Evolutionary conservation across 2,329 filamentous ascomycete genomes (phyloP).

Genomic region (Coniochaeta ligniaria): DNA sequence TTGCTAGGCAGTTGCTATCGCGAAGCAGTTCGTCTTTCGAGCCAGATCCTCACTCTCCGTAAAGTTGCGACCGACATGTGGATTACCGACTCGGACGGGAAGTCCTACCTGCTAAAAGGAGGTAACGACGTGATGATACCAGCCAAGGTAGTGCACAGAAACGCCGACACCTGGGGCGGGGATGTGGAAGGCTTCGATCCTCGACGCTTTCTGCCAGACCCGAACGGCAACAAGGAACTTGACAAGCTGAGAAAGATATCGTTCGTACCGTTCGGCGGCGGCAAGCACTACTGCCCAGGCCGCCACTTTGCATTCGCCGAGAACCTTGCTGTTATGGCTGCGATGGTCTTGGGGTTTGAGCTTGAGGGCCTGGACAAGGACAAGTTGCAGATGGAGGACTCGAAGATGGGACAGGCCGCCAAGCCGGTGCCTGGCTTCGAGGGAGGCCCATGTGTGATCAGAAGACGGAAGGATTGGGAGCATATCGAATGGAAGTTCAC

Average conservation of each 20-base stretch:
- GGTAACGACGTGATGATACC: slow-evolving; percentile 4
- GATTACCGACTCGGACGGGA: neutral
- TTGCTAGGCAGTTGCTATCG: slow-evolving; percentile 1
- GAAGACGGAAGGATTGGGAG: neutral
- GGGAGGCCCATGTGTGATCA: neutral
- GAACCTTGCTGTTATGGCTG: slow-evolving; percentile 20
- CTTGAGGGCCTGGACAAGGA: slow-evolving; percentile 7
- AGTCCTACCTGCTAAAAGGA: slow-evolving; percentile 5
- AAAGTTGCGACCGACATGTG: neutral
- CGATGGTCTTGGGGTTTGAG: slow-evolving; percentile 23
- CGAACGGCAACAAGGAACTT: slow-evolving; percentile 20
- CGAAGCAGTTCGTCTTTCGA: neutral
- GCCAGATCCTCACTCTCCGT: neutral
- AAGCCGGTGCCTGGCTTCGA: neutral
- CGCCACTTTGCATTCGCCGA: slow-evolving; percentile 25
- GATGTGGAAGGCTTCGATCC: slow-evolving; percentile 4
- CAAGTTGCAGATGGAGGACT: neutral
- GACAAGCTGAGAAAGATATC: slow-evolving; percentile 14
- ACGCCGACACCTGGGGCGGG: slow-evolving; percentile 1
- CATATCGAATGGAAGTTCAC: neutral
- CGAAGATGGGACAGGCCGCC: slow-evolving; percentile 1
- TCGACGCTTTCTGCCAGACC: neutral
- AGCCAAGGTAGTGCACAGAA: slow-evolving; percentile 1
- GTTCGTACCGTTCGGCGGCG: slow-evolving; percentile 24
- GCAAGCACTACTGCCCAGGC: slow-evolving; percentile 24